Conservation (phyloP, 371 early-diverging fungal species). For the Thermomucor indicae-seudaticae region DNA sequence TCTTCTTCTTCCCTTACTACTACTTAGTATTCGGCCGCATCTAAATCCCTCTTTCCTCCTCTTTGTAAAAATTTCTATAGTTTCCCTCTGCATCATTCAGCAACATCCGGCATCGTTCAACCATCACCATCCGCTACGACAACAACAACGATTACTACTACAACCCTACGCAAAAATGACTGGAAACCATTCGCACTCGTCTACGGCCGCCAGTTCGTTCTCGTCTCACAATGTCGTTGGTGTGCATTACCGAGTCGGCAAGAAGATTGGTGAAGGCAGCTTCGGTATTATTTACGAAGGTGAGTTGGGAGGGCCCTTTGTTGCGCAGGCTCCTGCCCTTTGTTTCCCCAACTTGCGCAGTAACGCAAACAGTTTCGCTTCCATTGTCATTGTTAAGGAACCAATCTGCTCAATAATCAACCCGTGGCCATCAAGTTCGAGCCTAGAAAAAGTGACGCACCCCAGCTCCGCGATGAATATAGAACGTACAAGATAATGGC, state of each 20-base stretch:
- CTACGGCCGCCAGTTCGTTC: constrained; percentile 9
- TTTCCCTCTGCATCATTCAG: not conserved
- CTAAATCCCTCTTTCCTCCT: constrained; percentile 1
- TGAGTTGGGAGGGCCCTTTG: constrained; percentile 35
- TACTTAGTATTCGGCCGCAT: too few species aligned
- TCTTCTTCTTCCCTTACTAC: not conserved
- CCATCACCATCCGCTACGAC: not conserved
- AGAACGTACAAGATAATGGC: constrained; percentile 73
- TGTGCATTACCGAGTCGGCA: constrained; percentile 87
- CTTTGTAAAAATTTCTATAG: not conserved
- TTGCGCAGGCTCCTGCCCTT: not conserved
- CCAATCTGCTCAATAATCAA: constrained; percentile 63
- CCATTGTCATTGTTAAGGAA: constrained; percentile 16
- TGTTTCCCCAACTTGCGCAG: not conserved
- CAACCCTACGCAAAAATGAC: constrained; percentile 3
- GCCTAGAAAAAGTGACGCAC: constrained; percentile 78
- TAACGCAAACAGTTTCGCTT: not conserved
- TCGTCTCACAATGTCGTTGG: constrained; percentile 65
- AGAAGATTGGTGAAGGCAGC: constrained; percentile 92
- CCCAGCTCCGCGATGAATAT: constrained; percentile 83
- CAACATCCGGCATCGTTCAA: not conserved
- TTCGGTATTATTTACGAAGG: constrained; percentile 97
- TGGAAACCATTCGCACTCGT: constrained; percentile 6
- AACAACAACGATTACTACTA: constrained; percentile 6
- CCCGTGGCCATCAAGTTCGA: constrained; percentile 82